These are phyloP conservation scores for Chalciporus sp. DNA, from an alignment of 1,284 basidiomycete species.

Conservation along the genomic window DNA sequence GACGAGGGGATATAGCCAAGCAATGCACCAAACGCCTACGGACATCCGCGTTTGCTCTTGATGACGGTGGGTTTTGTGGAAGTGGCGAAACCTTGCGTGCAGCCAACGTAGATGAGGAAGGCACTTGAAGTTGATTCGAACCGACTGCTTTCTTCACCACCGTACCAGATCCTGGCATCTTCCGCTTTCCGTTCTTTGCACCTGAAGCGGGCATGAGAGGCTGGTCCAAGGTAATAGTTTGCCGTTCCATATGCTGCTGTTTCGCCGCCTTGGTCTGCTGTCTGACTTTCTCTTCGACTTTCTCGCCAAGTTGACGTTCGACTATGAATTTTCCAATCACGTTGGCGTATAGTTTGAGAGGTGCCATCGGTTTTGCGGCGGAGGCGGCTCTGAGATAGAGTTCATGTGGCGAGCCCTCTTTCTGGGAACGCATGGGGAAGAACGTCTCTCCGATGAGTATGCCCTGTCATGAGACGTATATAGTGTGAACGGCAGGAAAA, in stretches of 20 bases:
- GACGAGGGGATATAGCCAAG: slow-evolving; percentile 49
- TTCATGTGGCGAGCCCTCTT: slow-evolving; percentile 63
- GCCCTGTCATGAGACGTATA: slow-evolving; percentile 44
- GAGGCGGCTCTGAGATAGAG: slow-evolving; percentile 66
- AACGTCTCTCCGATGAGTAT: slow-evolving; percentile 63
- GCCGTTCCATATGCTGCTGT: slow-evolving; percentile 54
- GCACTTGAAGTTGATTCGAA: slow-evolving; percentile 34
- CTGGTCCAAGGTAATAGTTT: slow-evolving; percentile 52
- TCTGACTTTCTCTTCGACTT: slow-evolving; percentile 54
- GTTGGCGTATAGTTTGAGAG: slow-evolving; percentile 72
- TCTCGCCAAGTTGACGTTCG: slow-evolving; percentile 57
- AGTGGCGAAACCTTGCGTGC: slow-evolving; percentile 31
- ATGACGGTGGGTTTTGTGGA: slow-evolving; percentile 23
- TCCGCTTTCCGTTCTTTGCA: slow-evolving; percentile 35
- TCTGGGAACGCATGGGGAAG: slow-evolving; percentile 56
- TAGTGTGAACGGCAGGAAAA: not conserved
- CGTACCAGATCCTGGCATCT: slow-evolving; percentile 33
- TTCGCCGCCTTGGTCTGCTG: slow-evolving; percentile 58
- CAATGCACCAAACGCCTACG: slow-evolving; percentile 56
- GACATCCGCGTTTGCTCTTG: slow-evolving; percentile 29
- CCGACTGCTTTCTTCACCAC: slow-evolving; percentile 36
- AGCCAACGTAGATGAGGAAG: slow-evolving; percentile 28
- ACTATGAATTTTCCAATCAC: slow-evolving; percentile 69
- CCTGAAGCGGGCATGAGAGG: slow-evolving; percentile 30
- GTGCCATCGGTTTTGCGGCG: slow-evolving; percentile 56